Percentiles rank a stretch among this genome's conserved stretches.
phyloP scores from a whole-genome alignment of 2,329 filamentous ascomycete genomes.

The Helminthosporium solani region DNA sequence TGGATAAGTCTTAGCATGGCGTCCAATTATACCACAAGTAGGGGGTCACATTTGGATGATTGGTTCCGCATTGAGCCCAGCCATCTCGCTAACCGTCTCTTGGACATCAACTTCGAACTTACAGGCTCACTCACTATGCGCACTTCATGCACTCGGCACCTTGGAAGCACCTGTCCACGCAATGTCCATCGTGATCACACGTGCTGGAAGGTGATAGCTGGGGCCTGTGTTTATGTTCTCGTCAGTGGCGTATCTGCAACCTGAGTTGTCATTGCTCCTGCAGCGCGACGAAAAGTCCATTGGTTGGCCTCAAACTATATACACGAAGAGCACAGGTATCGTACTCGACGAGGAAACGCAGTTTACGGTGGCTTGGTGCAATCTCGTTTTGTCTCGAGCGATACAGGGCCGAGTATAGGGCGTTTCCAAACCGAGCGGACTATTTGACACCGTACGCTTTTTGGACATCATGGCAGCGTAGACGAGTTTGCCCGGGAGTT shows the following conservation, averaged over 20 bases:
- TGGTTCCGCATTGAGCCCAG: conserved; percentile 3
- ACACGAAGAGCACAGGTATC: conserved; percentile 3
- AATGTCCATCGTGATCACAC: neutral
- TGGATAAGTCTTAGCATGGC: neutral
- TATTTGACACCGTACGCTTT: conserved; percentile 29
- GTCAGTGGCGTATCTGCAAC: conserved; percentile 3
- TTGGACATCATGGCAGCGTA: conserved; percentile 12
- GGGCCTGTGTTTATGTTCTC: neutral
- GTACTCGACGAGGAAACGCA: conserved; percentile 16
- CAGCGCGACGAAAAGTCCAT: conserved; percentile 14
- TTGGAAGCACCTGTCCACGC: neutral
- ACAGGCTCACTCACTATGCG: conserved; percentile 6
- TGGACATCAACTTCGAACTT: conserved; percentile 17
- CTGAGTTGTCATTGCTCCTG: conserved; percentile 12
- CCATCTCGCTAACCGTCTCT: neutral
- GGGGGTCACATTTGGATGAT: conserved; percentile 6
- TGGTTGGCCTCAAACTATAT: conserved; percentile 13
- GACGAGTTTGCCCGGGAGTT: conserved; percentile 17
- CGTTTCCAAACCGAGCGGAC: conserved; percentile 19
- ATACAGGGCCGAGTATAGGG: conserved; percentile 24
- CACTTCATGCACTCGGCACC: conserved; percentile 15
- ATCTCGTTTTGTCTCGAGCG: conserved; percentile 26
- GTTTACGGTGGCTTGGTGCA: conserved; percentile 26
- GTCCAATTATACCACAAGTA: conserved; percentile 11
- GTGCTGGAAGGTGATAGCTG: neutral